phyloP scores from a whole-genome alignment of 768 basidiomycete species.

The Suillus fuscotomentosus region DNA sequence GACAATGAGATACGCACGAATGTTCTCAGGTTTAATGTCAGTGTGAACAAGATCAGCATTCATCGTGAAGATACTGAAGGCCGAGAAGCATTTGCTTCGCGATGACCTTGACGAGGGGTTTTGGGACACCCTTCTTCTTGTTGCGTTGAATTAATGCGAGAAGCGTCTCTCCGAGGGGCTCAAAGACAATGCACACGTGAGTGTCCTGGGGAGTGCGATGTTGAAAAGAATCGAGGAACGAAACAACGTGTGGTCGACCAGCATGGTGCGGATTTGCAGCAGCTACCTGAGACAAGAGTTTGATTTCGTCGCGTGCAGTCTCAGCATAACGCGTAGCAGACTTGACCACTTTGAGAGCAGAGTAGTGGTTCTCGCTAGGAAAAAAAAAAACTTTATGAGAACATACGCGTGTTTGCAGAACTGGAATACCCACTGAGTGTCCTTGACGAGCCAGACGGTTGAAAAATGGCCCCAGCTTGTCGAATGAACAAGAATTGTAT shows the following conservation, averaged over 20 bases:
- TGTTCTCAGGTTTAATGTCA: slow-evolving; percentile 94
- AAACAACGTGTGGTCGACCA: slow-evolving; percentile 79
- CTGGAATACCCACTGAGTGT: slow-evolving; percentile 56
- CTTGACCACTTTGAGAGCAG: slow-evolving; percentile 93
- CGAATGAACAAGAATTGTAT: slow-evolving; percentile 8
- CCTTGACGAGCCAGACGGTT: slow-evolving; percentile 90
- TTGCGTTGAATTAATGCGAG: slow-evolving; percentile 73
- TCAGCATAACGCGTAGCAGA: slow-evolving; percentile 94
- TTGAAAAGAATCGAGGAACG: slow-evolving; percentile 87
- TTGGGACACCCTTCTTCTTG: slow-evolving; percentile 82
- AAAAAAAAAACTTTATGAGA: slow-evolving; percentile 12
- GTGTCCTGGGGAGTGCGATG: slow-evolving; percentile 69
- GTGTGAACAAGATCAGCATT: slow-evolving; percentile 93
- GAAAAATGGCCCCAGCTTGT: slow-evolving; percentile 93
- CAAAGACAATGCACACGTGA: slow-evolving; percentile 91
- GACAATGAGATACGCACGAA: slow-evolving; percentile 58
- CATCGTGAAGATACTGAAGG: slow-evolving; percentile 88
- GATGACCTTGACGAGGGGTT: slow-evolving; percentile 80
- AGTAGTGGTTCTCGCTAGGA: slow-evolving; percentile 67
- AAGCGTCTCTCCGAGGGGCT: slow-evolving; percentile 79
- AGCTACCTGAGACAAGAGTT: slow-evolving; percentile 76
- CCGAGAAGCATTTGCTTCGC: slow-evolving; percentile 86
- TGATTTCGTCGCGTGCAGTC: slow-evolving; percentile 96
- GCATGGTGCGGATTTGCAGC: slow-evolving; percentile 72
- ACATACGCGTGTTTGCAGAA: slow-evolving; percentile 4